Evolutionary conservation across 352 stramenopile genomes (phyloP).

Genomic region (Globisporangium solare): DNA sequence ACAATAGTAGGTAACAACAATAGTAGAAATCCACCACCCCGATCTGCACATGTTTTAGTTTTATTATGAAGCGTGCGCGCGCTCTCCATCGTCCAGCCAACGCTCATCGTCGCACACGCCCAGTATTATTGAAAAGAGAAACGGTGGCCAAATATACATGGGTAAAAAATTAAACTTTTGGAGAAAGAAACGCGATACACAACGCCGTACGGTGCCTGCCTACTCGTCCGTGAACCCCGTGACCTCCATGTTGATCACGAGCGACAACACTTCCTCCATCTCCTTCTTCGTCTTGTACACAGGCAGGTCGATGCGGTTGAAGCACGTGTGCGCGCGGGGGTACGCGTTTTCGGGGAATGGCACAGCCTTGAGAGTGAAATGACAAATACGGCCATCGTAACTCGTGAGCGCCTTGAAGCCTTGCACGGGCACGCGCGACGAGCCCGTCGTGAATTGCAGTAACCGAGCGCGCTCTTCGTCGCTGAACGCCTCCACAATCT

Average conservation of each 20-base stretch:
- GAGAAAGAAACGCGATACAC: neutral
- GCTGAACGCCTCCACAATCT: conserved; percentile 47
- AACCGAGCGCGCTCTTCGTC: conserved; percentile 49
- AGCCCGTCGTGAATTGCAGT: conserved; percentile 54
- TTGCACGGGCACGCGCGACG: conserved; percentile 53
- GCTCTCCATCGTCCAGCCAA: too few species aligned
- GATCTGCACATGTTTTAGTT: neutral
- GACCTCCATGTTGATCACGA: conserved; percentile 94
- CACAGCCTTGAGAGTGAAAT: conserved; percentile 61
- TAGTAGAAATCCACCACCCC: neutral
- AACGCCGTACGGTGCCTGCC: conserved; percentile 1
- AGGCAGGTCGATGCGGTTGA: conserved; percentile 86
- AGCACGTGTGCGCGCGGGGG: conserved; percentile 74
- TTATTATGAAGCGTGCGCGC: neutral
- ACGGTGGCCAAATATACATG: neutral
- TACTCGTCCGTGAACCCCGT: conserved; percentile 88
- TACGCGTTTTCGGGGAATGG: conserved; percentile 51
- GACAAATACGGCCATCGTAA: conserved; percentile 53
- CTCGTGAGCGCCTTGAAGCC: conserved; percentile 61
- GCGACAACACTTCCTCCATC: conserved; percentile 89
- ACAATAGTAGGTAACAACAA: too few species aligned
- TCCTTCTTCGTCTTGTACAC: conserved; percentile 91
- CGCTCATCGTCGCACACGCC: neutral
- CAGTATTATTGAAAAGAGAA: neutral
- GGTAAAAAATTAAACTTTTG: neutral